A percentile compares a stretch with the other conserved stretches of the same genome.
Conservation (phyloP, 805 yeast genomes). For the Saitoella complicata region DNA sequence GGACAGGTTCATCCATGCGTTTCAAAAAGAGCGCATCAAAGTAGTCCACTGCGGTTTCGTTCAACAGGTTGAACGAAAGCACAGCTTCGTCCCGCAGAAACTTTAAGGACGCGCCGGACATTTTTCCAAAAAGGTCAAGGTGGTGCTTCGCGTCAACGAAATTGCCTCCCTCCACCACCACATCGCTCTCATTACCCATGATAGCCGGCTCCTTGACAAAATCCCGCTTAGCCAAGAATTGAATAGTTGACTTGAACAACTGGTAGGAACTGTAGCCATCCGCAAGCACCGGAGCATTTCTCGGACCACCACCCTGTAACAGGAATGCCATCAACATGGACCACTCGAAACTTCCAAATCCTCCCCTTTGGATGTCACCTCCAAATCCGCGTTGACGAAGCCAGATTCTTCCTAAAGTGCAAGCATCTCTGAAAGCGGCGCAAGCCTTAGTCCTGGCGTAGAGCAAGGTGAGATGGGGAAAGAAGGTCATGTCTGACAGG, state of each 20-base stretch:
- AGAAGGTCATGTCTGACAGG: constrained; percentile 50
- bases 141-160: too few relatives aligned
- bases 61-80: constrained; percentile 48
- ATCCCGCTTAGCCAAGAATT: constrained; percentile 69
- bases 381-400: constrained; percentile 69
- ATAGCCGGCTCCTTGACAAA: constrained; percentile 23
- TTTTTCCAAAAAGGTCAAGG: constrained; percentile 65
- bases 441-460: constrained; percentile 62
- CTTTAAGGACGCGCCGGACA: constrained; percentile 52
- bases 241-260: constrained; percentile 74
- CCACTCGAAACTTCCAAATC: constrained; percentile 89
- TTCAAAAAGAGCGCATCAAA: constrained; percentile 61
- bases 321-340: constrained; percentile 65
- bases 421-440: constrained; percentile 74
- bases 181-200: too few relatives aligned
- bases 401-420: constrained; percentile 79
- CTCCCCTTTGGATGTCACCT: constrained; percentile 47
- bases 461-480: constrained; percentile 55
- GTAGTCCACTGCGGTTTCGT: constrained; percentile 67
- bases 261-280: constrained; percentile 90
- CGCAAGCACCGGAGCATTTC: constrained; percentile 50
- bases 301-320: constrained; percentile 55
- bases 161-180: too few relatives aligned
- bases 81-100: constrained; percentile 46
- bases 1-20: constrained; percentile 28